A percentile compares a stretch with the other conserved stretches of the same genome.
Conservation (phyloP, 345 rosid genomes). For the Eutrema yunnanense region DNA sequence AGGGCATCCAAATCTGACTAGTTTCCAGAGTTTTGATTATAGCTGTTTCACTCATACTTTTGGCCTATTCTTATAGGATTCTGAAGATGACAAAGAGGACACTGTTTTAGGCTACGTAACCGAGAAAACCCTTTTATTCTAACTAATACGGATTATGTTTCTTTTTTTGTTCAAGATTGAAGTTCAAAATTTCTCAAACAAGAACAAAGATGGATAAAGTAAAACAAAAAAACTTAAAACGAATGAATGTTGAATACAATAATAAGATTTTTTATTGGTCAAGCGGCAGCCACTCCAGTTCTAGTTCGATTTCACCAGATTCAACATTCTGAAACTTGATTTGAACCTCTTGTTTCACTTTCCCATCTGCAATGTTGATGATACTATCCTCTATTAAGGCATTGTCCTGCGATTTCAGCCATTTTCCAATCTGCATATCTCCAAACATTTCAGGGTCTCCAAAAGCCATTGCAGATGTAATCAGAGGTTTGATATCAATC, state of each 20-base stretch:
- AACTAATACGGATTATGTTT: no score
- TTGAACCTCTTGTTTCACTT: constrained; percentile 67
- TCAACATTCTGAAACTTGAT: constrained; percentile 95
- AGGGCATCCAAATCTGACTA: no score
- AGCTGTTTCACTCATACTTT: no score
- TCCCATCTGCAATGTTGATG: constrained; percentile 83
- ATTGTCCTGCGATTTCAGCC: constrained; percentile 80
- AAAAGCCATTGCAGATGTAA: constrained; percentile 89
- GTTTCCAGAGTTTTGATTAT: no score
- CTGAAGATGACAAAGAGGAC: no score
- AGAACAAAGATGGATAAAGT: background rate
- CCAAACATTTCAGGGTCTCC: constrained; percentile 93
- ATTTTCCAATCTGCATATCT: constrained; percentile 93
- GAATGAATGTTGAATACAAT: constrained; percentile 2
- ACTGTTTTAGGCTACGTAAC: no score
- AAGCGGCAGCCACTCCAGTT: constrained; percentile 74
- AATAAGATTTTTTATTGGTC: constrained; percentile 44
- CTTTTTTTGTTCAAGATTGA: background rate
- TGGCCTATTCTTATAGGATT: no score
- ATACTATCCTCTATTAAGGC: constrained; percentile 82
- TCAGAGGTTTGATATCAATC: constrained; percentile 82
- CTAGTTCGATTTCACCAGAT: constrained; percentile 72
- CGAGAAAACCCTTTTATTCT: no score
- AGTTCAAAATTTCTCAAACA: constrained; percentile 12
- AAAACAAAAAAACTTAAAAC: background rate